A percentile compares a stretch with the other conserved stretches of the same genome.
These are phyloP conservation scores for Bombardia bombarda DNA, from an alignment of 495 filamentous ascomycete genomes.

Conservation along the genomic window DNA sequence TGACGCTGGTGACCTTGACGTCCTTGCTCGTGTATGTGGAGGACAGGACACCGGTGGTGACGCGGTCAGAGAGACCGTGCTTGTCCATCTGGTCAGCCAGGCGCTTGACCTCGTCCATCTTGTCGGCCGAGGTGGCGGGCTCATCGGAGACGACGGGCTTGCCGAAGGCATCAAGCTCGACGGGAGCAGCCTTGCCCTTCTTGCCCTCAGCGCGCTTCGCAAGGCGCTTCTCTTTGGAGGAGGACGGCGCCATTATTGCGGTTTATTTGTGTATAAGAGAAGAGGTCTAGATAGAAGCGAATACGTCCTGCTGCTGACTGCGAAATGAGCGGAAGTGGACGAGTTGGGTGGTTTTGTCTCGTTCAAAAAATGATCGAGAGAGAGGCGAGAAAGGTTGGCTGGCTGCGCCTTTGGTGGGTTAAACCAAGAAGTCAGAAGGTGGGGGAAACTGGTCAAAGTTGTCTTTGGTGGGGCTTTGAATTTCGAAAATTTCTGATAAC, in stretches of 20 bases:
- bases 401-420: constrained; percentile 23
- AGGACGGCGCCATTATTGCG: constrained; percentile 72
- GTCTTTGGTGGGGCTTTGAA: constrained; percentile 25
- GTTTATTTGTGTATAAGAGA: constrained; percentile 3
- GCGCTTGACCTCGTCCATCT: constrained; percentile 71
- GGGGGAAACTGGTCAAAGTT: constrained; percentile 14
- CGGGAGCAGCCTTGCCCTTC: constrained; percentile 68
- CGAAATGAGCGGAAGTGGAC: constrained; percentile 9
- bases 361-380: constrained; percentile 7
- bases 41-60: constrained; percentile 93
- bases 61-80: constrained; percentile 91
- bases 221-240: constrained; percentile 95
- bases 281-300: neutral
- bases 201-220: constrained; percentile 81
- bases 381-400: constrained; percentile 7
- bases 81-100: constrained; percentile 81
- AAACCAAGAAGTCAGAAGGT: constrained; percentile 11
- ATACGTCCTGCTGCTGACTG: neutral
- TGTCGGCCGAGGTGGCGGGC: constrained; percentile 60
- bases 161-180: constrained; percentile 52
- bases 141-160: constrained; percentile 52
- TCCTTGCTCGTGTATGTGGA: constrained; percentile 79
- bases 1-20: constrained; percentile 91
- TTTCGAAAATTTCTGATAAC: constrained; percentile 30
- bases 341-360: constrained; percentile 7